phyloP scores from a whole-genome alignment of 345 rosid genomes.

The Microcos paniculata region DNA sequence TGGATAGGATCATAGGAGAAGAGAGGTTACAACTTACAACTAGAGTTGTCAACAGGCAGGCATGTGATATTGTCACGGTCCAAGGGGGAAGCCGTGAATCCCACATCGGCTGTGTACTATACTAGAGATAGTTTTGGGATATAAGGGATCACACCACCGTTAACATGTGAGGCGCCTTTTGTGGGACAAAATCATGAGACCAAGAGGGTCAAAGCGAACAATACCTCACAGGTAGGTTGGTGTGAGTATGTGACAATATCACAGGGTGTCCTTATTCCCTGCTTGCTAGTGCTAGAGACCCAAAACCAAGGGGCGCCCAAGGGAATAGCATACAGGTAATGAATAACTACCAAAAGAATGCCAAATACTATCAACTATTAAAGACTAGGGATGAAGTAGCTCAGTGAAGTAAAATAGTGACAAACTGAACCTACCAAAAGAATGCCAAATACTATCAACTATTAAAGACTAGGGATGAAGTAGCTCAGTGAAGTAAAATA shows the following conservation, averaged over 20 bases:
- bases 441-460: background rate
- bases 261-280: background rate
- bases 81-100: no score
- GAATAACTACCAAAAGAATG: background rate
- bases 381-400: background rate
- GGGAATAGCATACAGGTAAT: background rate
- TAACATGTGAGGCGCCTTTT: no score
- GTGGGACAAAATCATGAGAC: no score
- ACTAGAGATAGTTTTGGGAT: no score
- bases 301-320: background rate
- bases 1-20: background rate
- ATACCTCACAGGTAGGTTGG: no score
- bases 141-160: no score
- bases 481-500: background rate
- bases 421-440: background rate
- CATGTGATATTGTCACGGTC: no score
- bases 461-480: no score
- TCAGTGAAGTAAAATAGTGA: background rate
- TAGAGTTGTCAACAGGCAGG: background rate
- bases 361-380: background rate
- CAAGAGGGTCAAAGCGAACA: no score
- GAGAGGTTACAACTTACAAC: background rate
- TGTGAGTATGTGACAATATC: no score
- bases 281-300: background rate
- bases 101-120: no score